A percentile compares a stretch with the other conserved stretches of the same genome.
These are phyloP conservation scores for Russula earlei DNA, from an alignment of 768 basidiomycete genomes.

Conservation along the genomic window DNA sequence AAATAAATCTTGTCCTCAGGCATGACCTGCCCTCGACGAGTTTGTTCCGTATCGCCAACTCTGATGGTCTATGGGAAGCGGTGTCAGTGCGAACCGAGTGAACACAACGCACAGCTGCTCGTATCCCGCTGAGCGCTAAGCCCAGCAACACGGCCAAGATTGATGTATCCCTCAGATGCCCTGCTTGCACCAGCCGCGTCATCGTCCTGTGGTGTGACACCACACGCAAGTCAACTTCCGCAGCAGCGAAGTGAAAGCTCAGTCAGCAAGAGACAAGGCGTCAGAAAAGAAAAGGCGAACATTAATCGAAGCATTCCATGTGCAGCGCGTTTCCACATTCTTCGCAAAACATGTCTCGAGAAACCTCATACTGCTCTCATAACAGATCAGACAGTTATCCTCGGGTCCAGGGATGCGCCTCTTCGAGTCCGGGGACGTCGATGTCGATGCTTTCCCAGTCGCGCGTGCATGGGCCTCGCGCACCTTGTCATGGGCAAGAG, in stretches of 20 bases:
- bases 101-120: slow-evolving; percentile 44
- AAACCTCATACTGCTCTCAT: slow-evolving; percentile 49
- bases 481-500: slow-evolving; percentile 44
- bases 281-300: slow-evolving; percentile 33
- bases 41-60: slow-evolving; percentile 27
- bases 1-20: too few relatives aligned
- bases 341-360: slow-evolving; percentile 48
- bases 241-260: slow-evolving; percentile 23
- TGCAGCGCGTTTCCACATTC: slow-evolving; percentile 65
- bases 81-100: background rate
- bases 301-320: slow-evolving; percentile 64
- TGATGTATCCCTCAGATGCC: slow-evolving; percentile 39
- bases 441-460: slow-evolving; percentile 35
- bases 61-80: slow-evolving; percentile 10
- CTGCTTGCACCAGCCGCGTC: background rate
- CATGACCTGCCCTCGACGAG: background rate
- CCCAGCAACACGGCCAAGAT: slow-evolving; percentile 50
- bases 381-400: slow-evolving; percentile 74
- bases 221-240: slow-evolving; percentile 60
- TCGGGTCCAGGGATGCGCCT: slow-evolving; percentile 51
- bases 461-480: slow-evolving; percentile 52
- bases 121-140: slow-evolving; percentile 56
- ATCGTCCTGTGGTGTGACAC: slow-evolving; percentile 45
- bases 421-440: slow-evolving; percentile 25
- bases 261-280: background rate